These are phyloP conservation scores for Helenozyma rhizophorensis DNA, from an alignment of 805 yeast species.

Conservation along the genomic window DNA sequence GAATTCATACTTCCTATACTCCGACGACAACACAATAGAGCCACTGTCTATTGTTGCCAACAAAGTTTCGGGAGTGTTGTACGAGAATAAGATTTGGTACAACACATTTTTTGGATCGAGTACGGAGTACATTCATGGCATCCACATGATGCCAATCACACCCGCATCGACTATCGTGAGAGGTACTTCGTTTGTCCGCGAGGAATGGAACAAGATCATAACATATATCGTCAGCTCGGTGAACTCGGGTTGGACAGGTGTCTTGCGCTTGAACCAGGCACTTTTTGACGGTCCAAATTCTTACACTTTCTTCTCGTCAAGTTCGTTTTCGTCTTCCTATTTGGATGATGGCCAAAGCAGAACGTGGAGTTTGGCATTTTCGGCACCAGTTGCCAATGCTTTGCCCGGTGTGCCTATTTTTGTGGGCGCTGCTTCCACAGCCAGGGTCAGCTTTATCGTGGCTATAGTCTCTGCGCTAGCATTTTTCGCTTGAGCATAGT, in stretches of 20 bases:
- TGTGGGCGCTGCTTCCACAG: no score
- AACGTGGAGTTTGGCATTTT: conserved; percentile 58
- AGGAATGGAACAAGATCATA: conserved; percentile 20
- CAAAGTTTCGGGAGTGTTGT: conserved; percentile 63
- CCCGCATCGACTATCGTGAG: conserved; percentile 60
- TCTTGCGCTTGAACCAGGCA: conserved; percentile 42
- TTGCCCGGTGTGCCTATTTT: no score
- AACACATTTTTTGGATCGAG: conserved; percentile 66
- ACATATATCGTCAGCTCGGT: no score
- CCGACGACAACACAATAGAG: conserved; percentile 37
- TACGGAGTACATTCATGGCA: conserved; percentile 67
- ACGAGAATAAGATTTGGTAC: conserved; percentile 70
- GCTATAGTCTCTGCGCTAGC: no score
- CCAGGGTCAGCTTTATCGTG: no score
- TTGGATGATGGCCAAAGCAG: conserved; percentile 61
- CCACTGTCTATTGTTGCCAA: conserved; percentile 51
- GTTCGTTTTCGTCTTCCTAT: conserved; percentile 34
- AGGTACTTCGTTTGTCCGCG: conserved; percentile 37
- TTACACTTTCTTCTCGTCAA: conserved; percentile 51
- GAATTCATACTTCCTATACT: conserved; percentile 52
- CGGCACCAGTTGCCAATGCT: no score
- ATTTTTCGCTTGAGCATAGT: no score
- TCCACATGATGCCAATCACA: conserved; percentile 72
- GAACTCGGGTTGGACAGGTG: conserved; percentile 61
- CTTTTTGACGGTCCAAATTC: conserved; percentile 42